Conservation (phyloP, 2,329 filamentous ascomycete genomes). For the Falciphora oryzae region DNA sequence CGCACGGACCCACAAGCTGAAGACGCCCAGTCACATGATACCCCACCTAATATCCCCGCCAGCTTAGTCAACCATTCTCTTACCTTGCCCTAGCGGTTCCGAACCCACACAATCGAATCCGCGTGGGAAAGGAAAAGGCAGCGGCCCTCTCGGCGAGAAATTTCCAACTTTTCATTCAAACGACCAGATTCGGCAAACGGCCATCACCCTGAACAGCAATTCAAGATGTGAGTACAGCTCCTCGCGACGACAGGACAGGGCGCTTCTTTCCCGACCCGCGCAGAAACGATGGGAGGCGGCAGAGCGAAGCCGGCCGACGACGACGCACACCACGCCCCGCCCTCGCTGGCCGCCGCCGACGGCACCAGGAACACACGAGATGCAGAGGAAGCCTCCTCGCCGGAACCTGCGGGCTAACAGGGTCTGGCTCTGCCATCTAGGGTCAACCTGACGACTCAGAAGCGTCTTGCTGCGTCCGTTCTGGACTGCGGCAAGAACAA, state of each 20-base stretch:
- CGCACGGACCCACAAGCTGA: background rate
- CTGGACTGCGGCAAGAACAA: slow-evolving; percentile 99
- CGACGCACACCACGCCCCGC: background rate
- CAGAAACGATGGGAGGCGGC: background rate
- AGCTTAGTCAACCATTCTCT: background rate
- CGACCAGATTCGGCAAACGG: slow-evolving; percentile 24
- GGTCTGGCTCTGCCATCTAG: slow-evolving; percentile 42
- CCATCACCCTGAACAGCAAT: slow-evolving; percentile 30
- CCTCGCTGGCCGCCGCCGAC: slow-evolving; percentile 3
- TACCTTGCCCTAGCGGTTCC: background rate
- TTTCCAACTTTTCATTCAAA: slow-evolving; percentile 24
- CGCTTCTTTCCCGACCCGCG: background rate
- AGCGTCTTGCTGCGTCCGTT: slow-evolving; percentile 98
- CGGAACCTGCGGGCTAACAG: slow-evolving; percentile 6
- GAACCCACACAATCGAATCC: slow-evolving; percentile 9
- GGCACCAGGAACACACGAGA: background rate
- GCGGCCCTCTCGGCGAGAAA: slow-evolving; percentile 20
- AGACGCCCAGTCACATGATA: background rate
- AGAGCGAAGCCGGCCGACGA: slow-evolving; percentile 1
- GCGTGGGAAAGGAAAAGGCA: background rate
- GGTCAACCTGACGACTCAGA: slow-evolving; percentile 99
- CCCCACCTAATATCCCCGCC: background rate
- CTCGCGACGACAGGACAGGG: slow-evolving; percentile 5
- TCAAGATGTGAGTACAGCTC: slow-evolving; percentile 33
- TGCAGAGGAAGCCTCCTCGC: background rate